Percentiles rank a stretch among this genome's conserved stretches.
Conservation (phyloP, 495 filamentous ascomycete genomes). For the Tuber magnatum region DNA sequence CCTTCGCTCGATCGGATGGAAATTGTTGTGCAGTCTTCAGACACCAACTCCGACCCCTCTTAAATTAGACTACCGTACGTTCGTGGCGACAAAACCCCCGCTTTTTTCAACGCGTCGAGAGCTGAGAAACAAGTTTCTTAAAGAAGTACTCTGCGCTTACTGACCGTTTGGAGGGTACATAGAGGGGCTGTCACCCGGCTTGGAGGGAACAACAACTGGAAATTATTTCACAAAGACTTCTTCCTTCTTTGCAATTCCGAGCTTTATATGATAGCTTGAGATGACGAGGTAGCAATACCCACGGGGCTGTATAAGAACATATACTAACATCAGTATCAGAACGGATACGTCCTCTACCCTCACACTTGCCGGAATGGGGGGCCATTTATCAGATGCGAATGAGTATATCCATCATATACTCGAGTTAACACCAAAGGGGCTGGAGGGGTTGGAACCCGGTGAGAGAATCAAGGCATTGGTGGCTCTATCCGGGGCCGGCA, state of each 20-base stretch:
- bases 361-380: neutral
- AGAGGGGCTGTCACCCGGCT: neutral
- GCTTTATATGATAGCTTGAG: neutral
- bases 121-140: neutral
- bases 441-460: neutral
- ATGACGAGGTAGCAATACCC: neutral
- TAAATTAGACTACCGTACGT: neutral
- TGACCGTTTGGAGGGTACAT: neutral
- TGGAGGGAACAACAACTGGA: neutral
- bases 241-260: neutral
- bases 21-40: neutral
- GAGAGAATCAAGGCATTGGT: slow-evolving; percentile 1
- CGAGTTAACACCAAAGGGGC: neutral
- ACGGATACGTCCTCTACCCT: neutral
- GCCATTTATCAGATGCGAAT: neutral
- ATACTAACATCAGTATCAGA: neutral
- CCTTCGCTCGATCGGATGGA: neutral
- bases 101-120: neutral
- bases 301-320: neutral
- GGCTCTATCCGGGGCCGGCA: neutral
- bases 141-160: neutral
- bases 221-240: neutral
- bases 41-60: neutral
- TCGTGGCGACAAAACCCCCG: neutral
- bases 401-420: neutral